phyloP scores from a whole-genome alignment of 2,329 filamentous ascomycete genomes.

The Fusarium irregulare region DNA sequence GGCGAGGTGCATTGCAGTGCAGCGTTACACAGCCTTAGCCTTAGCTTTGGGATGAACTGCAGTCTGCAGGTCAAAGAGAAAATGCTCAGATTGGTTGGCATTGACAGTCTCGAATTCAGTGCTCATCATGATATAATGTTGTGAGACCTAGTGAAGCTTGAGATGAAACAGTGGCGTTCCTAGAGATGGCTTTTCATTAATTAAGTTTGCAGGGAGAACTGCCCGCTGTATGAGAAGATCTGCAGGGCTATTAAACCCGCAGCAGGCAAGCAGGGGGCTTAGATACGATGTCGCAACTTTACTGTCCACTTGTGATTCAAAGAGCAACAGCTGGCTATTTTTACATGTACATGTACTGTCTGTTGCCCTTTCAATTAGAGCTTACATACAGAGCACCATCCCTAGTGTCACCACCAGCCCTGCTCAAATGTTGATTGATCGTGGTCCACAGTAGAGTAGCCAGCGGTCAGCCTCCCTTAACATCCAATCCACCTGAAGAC shows the following conservation, averaged over 20 bases:
- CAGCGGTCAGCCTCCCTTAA: constrained; percentile 17
- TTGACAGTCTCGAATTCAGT: not conserved
- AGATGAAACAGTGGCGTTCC: constrained; percentile 22
- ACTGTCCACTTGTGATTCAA: not conserved
- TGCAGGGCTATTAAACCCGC: not conserved
- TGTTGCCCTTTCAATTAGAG: not conserved
- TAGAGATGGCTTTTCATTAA: not conserved
- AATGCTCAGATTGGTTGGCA: not conserved
- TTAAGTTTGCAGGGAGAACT: constrained; percentile 9
- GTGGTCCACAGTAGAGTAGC: not conserved
- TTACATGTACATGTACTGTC: not conserved
- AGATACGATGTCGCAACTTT: not conserved
- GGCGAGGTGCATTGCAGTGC: constrained; percentile 22
- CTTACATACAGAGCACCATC: not conserved
- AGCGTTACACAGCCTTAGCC: constrained; percentile 19
- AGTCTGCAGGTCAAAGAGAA: not conserved
- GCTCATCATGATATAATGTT: not conserved
- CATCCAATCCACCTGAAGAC: constrained; percentile 9
- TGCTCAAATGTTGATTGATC: constrained; percentile 4
- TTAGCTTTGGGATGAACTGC: not conserved
- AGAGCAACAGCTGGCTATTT: not conserved
- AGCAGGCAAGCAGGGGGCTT: not conserved
- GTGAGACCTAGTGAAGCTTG: not conserved
- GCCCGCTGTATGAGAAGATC: not conserved
- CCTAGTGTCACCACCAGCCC: not conserved